Evolutionary conservation across 1,139 yeast species (phyloP).

Genomic region (Kodamaea sp.): DNA sequence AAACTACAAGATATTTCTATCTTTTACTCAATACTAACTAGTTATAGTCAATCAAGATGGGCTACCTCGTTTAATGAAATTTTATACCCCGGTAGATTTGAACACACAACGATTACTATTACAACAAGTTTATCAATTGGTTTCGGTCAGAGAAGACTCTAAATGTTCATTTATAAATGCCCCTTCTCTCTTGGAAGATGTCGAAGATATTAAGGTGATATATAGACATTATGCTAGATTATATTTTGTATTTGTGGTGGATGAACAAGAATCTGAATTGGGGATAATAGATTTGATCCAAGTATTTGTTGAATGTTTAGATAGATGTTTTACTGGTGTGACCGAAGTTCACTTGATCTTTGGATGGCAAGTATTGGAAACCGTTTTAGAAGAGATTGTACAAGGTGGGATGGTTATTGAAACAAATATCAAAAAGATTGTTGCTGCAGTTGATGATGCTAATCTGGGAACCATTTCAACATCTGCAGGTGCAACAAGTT

Average conservation of each 20-base stretch:
- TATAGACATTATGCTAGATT: slow-evolving; percentile 93
- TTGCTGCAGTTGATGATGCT: slow-evolving; percentile 70
- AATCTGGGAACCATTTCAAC: slow-evolving; percentile 17
- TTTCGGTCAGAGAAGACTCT: slow-evolving; percentile 62
- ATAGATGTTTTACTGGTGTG: slow-evolving; percentile 88
- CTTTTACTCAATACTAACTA: slow-evolving; percentile 17
- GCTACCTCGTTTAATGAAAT: slow-evolving; percentile 85
- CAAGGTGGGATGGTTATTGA: slow-evolving; percentile 99
- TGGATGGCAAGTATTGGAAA: slow-evolving; percentile 95
- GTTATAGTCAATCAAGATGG: slow-evolving; percentile 80
- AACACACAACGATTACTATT: slow-evolving; percentile 70
- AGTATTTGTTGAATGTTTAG: slow-evolving; percentile 93
- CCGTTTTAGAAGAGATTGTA: slow-evolving; percentile 86
- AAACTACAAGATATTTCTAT: neutral
- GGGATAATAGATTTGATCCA: slow-evolving; percentile 93
- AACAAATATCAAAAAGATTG: slow-evolving; percentile 78
- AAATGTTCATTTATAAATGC: slow-evolving; percentile 83
- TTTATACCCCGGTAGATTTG: slow-evolving; percentile 85
- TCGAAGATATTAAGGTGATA: slow-evolving; percentile 81
- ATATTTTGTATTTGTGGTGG: slow-evolving; percentile 92
- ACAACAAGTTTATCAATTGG: slow-evolving; percentile 70
- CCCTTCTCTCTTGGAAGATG: slow-evolving; percentile 68
- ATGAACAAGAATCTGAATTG: slow-evolving; percentile 90
- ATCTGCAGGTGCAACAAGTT: slow-evolving; percentile 1
- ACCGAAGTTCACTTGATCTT: slow-evolving; percentile 93